phyloP scores from a whole-genome alignment of 2,329 filamentous ascomycete genomes.

The Elsinoe australis region DNA sequence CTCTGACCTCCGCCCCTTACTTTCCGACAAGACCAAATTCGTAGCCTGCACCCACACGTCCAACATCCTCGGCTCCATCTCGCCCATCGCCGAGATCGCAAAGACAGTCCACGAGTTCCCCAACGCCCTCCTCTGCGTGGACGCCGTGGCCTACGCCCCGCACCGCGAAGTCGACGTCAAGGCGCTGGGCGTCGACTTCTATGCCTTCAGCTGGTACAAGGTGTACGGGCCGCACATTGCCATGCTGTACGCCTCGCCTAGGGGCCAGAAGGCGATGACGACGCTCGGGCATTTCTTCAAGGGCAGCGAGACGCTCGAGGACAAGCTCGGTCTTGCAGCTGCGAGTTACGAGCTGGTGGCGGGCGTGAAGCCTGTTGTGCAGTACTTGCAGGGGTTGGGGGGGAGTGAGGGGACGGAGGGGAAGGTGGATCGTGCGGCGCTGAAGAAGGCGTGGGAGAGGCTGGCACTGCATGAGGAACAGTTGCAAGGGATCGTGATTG shows the following conservation, averaged over 20 bases:
- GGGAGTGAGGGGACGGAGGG: constrained; percentile 51
- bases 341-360: constrained; percentile 64
- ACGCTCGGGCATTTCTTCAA: constrained; percentile 65
- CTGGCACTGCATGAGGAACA: constrained; percentile 54
- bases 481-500: constrained; percentile 52
- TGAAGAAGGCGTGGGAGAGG: constrained; percentile 40
- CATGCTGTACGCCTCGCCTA: constrained; percentile 57
- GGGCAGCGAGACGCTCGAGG: constrained; percentile 46
- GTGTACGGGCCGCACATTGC: constrained; percentile 70
- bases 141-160: constrained; percentile 69
- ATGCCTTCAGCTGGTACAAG: constrained; percentile 76
- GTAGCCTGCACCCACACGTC: constrained; percentile 67
- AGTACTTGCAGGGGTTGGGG: constrained; percentile 40
- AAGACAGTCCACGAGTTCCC: constrained; percentile 46
- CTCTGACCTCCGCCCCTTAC: constrained; percentile 50
- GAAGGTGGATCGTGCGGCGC: constrained; percentile 35
- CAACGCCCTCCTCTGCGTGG: constrained; percentile 59
- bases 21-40: constrained; percentile 58
- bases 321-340: constrained; percentile 61
- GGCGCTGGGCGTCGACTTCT: constrained; percentile 64
- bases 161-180: constrained; percentile 63
- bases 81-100: constrained; percentile 52
- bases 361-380: constrained; percentile 52
- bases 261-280: constrained; percentile 49
- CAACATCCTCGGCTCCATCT: constrained; percentile 66